Evolutionary conservation across 2,329 filamentous ascomycete genomes (phyloP), one percentile per base, ranked within the genome.

Genomic region (Bipolaris victoriae): DNA sequence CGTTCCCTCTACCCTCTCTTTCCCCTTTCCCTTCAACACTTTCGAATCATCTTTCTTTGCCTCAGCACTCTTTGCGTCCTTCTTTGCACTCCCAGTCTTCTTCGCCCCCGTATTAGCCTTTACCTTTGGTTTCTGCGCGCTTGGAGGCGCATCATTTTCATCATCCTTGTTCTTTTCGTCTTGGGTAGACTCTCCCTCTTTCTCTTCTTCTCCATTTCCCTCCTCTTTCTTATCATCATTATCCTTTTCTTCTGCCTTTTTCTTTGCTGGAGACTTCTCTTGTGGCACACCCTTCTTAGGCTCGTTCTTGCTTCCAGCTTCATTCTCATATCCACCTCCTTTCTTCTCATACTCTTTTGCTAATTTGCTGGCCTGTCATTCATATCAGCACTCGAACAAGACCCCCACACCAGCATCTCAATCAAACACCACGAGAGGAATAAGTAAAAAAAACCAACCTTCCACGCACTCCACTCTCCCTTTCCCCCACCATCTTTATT

Each of bases 401-500:
- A 16, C 16, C 16, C 16, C 16, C 16, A 16, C 16, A 16, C 16
- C 16, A 16, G 16, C 16, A 16, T 16, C 16, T 16, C 16, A 16
- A 16, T 16, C 16, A 16, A 16, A 16, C 16, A 16, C 16, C 16
- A 16, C 16, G 16, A 16, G 16, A 16, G 16, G 16, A 16, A 26
- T 7, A 26, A 26, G 24, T 7, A 20, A n/a, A 15, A 16, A 18
- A 45, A 44, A 7, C 67, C 13, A 40, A 77, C 79, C 73, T 81
- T 81, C 79, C 79, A 81, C 41, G 79, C 79, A 49, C 77, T 77
- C 79, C 78, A 78, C 63, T 80, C 72, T 3, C 78, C 79, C 62
- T 80, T 80, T n/a, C 79, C 79, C 31, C 74, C 62, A 10, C 79
- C 79, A 62, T 80, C 77, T 58, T 80, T 79, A 53, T 81, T 80